Evolutionary conservation across 2,329 filamentous ascomycete species (phyloP).

Genomic region (Sodiomyces alkalinus): DNA sequence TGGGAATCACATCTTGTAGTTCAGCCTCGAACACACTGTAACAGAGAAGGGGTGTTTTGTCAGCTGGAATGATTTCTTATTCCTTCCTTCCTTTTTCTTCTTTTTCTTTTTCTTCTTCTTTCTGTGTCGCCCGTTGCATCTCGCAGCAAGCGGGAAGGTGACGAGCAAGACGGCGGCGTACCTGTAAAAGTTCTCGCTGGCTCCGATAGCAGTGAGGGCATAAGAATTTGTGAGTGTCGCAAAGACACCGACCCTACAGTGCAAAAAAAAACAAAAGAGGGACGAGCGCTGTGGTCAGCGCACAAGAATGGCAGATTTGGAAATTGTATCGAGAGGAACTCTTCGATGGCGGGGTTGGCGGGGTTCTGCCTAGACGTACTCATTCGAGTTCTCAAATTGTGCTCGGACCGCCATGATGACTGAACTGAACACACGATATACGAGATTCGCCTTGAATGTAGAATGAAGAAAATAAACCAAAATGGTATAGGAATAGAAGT

Average conservation of each 20-base stretch:
- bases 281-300: conserved; percentile 9
- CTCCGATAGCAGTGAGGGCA: conserved; percentile 83
- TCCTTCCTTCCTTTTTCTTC: no score
- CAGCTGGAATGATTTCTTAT: no score
- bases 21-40: conserved; percentile 91
- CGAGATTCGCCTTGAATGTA: no score
- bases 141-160: no score
- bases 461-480: no score
- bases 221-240: conserved; percentile 94
- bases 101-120: neutral
- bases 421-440: no score
- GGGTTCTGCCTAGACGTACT: conserved; percentile 39
- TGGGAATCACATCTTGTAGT: conserved; percentile 92
- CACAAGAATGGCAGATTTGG: no score
- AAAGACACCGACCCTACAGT: conserved; percentile 91
- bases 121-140: neutral
- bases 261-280: no score
- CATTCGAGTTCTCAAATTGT: conserved; percentile 82
- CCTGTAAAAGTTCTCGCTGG: conserved; percentile 98
- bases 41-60: no score
- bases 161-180: no score
- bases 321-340: no score
- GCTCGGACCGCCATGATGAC: conserved; percentile 50
- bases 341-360: conserved; percentile 12
- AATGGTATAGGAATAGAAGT: no score